Conservation (phyloP, 169 alveolate species). For the Babesia sp. region DNA sequence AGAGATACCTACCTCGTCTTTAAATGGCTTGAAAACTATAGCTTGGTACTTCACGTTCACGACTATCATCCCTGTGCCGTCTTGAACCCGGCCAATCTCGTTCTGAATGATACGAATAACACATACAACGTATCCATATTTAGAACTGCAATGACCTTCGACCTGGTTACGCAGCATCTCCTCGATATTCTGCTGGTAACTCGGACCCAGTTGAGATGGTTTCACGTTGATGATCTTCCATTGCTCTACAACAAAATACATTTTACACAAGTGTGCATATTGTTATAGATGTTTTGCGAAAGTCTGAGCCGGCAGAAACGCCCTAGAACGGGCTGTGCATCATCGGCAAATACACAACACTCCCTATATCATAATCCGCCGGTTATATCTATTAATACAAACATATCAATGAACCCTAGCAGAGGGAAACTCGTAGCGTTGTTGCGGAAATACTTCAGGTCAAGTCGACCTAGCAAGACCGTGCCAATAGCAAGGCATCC, state of each 20-base stretch:
- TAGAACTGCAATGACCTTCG: slow-evolving; percentile 84
- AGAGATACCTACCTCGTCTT: slow-evolving; percentile 81
- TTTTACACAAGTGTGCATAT: slow-evolving; percentile 22
- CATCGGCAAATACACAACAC: background rate
- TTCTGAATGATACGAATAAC: slow-evolving; percentile 85
- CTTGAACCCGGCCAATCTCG: slow-evolving; percentile 90
- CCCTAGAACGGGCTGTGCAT: background rate
- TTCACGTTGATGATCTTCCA: slow-evolving; percentile 86
- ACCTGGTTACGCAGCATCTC: slow-evolving; percentile 86
- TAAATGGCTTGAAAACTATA: slow-evolving; percentile 87
- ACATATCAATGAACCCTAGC: slow-evolving; percentile 63
- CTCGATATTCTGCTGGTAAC: slow-evolving; percentile 84
- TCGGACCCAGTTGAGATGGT: slow-evolving; percentile 89
- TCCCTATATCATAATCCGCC: background rate
- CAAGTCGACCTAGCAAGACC: slow-evolving; percentile 33
- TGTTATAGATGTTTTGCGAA: background rate
- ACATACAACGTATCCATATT: slow-evolving; percentile 86
- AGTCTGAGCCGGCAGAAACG: background rate
- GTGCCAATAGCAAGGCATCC: slow-evolving; percentile 56
- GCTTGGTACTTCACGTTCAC: slow-evolving; percentile 90
- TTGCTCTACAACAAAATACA: slow-evolving; percentile 89
- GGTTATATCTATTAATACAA: background rate
- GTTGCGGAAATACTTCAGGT: slow-evolving; percentile 57
- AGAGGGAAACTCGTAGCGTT: slow-evolving; percentile 56
- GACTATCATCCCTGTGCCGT: slow-evolving; percentile 89